phyloP scores from a whole-genome alignment of 2,329 filamentous ascomycete genomes.

The Xylariaceae sp. region DNA sequence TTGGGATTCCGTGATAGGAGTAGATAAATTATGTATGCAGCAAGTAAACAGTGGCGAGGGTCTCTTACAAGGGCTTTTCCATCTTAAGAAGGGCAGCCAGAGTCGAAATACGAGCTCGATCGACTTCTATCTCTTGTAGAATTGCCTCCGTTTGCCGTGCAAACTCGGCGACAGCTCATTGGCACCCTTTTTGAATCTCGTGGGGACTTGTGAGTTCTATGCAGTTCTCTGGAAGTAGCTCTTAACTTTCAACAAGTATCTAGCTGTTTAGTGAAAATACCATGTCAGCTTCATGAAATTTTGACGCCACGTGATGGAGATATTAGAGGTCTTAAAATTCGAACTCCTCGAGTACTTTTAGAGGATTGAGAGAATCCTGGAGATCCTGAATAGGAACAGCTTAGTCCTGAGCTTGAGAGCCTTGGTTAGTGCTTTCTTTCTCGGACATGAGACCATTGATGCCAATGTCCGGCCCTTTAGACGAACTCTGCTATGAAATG shows the following conservation, averaged over 20 bases:
- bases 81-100: conserved; percentile 1
- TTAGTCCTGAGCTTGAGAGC: not conserved
- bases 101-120: conserved; percentile 4
- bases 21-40: no score
- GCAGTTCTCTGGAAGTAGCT: not conserved
- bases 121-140: not conserved
- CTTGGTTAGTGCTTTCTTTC: not conserved
- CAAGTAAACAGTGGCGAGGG: not conserved
- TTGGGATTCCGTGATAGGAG: not conserved
- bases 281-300: conserved; percentile 10
- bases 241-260: not conserved
- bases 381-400: no score
- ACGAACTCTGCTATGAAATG: not conserved
- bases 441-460: not conserved
- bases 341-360: conserved; percentile 6
- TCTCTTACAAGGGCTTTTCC: conserved; percentile 8
- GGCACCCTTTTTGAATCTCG: not conserved
- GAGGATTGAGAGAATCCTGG: not conserved
- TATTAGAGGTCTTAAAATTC: conserved; percentile 7
- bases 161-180: not conserved
- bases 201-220: not conserved
- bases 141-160: not conserved
- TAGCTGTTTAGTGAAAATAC: conserved; percentile 1
- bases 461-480: not conserved
- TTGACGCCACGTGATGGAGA: conserved; percentile 1